Conservation (phyloP, 2,329 filamentous ascomycete species). For the Endoconidiophora laricicola region DNA sequence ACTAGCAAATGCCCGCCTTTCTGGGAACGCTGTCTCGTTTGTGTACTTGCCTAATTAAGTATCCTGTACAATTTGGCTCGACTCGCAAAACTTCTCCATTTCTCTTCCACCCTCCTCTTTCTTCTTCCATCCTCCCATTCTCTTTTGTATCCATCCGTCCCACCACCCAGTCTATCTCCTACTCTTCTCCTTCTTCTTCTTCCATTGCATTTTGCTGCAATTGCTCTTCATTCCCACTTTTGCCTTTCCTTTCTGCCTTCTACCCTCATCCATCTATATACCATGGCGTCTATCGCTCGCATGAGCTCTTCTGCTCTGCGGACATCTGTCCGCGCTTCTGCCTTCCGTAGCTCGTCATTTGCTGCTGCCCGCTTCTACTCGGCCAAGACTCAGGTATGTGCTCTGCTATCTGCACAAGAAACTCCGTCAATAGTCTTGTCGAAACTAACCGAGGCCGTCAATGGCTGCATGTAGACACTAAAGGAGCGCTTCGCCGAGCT, state of each 20-base stretch:
- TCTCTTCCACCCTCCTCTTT: slow-evolving; percentile 22
- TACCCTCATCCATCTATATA: slow-evolving; percentile 15
- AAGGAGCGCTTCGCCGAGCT: slow-evolving; percentile 98
- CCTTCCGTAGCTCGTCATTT: slow-evolving; percentile 57
- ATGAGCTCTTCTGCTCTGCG: slow-evolving; percentile 69
- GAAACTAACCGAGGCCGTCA: slow-evolving; percentile 13
- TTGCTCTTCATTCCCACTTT: slow-evolving; percentile 1
- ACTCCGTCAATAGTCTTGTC: neutral
- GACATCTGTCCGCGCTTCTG: slow-evolving; percentile 51
- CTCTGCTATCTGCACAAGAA: neutral
- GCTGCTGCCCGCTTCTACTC: slow-evolving; percentile 83
- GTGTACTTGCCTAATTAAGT: slow-evolving; percentile 17
- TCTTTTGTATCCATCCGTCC: slow-evolving; percentile 3
- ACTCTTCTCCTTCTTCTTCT: slow-evolving; percentile 17
- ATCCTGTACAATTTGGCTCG: slow-evolving; percentile 14
- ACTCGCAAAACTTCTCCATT: slow-evolving; percentile 13
- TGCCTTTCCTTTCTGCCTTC: slow-evolving; percentile 1
- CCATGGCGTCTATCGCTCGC: slow-evolving; percentile 73
- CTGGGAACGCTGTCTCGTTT: slow-evolving; percentile 13
- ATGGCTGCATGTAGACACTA: slow-evolving; percentile 46
- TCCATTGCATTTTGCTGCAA: slow-evolving; percentile 9
- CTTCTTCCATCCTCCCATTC: slow-evolving; percentile 17
- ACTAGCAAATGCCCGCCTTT: slow-evolving; percentile 2
- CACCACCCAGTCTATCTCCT: slow-evolving; percentile 17
- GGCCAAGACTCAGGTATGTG: slow-evolving; percentile 63